Evolutionary conservation across 1,284 basidiomycete genomes (phyloP), one percentile per base, ranked within the genome.

Genomic region (Moesziomyces sp.): DNA sequence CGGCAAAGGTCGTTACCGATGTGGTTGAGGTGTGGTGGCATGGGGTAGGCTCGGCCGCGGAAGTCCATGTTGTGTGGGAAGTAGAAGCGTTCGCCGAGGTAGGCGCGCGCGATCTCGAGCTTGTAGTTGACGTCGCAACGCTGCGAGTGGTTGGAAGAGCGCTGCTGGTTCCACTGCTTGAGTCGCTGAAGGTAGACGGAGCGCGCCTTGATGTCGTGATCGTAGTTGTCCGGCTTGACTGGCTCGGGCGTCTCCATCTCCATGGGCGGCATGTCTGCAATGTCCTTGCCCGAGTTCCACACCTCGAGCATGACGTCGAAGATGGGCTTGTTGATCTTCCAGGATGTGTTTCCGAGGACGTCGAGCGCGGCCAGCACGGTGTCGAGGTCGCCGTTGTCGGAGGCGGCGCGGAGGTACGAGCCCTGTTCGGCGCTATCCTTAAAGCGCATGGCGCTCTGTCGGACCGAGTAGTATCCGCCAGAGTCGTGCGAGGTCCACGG

Each of bases 21-120:
- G 80, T 99, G 97, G 80, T 92, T 95, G 66, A 99, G 87, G 86
- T 98, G 93, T 1, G 96, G 94, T 0, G 97, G 95, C 54, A 98
- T 91, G 3, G 97, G 96, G 83, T 99, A 99, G 0, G 96, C 94
- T 55, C 96, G 91, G 5, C 97, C 97, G 70, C 96, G 90, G 89
- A 99, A 99, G 85, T 99, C 97, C 81, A 99, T 88, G 85, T 97
- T 98, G 86, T 99, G 97, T 0, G 96, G 96, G 68, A 97, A 88
- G 86, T 94, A 99, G 84, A 99, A 91, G 0, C 87, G 90, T 80
- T 98, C 93, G 40, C 89, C 89, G 47, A 94, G 85, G 87, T 93
- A 95, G 54, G 94, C 91, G 60, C 93, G 88, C 2, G 96, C 96
- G 79, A 99, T 97, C 85, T 98, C 96, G 63, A 99, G 90, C 85